Conservation (phyloP, 352 stramenopile genomes). For the Globisporangium acanthophoron region DNA sequence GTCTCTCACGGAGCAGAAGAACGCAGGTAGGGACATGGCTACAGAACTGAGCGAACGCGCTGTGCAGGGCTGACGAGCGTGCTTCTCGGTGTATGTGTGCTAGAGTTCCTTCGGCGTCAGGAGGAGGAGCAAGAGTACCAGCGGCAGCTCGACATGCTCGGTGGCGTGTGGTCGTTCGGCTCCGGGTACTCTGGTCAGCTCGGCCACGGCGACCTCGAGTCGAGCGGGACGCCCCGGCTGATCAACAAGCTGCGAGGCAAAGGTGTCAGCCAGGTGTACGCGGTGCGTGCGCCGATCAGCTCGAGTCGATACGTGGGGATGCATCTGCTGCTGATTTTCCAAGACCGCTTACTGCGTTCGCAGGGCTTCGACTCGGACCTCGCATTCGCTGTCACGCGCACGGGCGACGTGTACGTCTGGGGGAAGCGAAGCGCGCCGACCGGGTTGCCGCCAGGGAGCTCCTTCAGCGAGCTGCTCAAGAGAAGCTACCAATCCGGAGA, state of each 20-base stretch:
- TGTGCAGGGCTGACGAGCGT: too few relatives aligned
- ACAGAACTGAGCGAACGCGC: too few relatives aligned
- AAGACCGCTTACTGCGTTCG: not conserved
- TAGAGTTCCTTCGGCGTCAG: slow-evolving; percentile 54
- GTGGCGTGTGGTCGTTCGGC: slow-evolving; percentile 79
- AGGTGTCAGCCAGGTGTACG: slow-evolving; percentile 69
- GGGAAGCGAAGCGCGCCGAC: slow-evolving; percentile 58
- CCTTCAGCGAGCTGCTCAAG: slow-evolving; percentile 24
- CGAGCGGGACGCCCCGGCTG: slow-evolving; percentile 40
- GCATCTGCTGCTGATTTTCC: not conserved
- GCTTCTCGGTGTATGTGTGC: too few relatives aligned
- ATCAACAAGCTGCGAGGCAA: slow-evolving; percentile 66
- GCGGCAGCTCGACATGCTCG: slow-evolving; percentile 70
- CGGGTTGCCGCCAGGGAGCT: slow-evolving; percentile 32
- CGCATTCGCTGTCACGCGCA: slow-evolving; percentile 61
- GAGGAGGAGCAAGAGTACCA: slow-evolving; percentile 68
- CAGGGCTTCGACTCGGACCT: slow-evolving; percentile 83
- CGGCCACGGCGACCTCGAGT: slow-evolving; percentile 65
- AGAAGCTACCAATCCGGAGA: slow-evolving; percentile 28
- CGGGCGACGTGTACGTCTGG: slow-evolving; percentile 77
- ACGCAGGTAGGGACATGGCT: slow-evolving; percentile 22
- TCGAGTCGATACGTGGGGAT: not conserved
- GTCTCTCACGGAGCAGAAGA: slow-evolving; percentile 59
- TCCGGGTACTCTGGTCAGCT: slow-evolving; percentile 67
- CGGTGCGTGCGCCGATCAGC: slow-evolving; percentile 30